A percentile compares a stretch with the other conserved stretches of the same genome.
These are phyloP conservation scores for Zopfia rhizophila DNA, from an alignment of 2,329 filamentous ascomycete species.

Conservation along the genomic window DNA sequence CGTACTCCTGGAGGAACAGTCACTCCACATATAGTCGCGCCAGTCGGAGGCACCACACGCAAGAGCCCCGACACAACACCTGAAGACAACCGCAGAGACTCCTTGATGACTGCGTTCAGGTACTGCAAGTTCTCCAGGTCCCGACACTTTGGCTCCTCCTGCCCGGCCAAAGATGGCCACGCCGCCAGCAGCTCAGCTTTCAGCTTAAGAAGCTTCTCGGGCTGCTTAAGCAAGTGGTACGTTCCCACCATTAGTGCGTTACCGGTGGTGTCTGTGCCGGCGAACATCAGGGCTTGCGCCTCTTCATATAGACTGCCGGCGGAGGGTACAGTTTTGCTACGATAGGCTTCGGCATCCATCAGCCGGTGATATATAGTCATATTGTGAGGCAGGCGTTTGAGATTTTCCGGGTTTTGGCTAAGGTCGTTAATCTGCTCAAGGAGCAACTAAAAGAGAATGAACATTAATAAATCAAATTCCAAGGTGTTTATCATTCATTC, in stretches of 20 bases:
- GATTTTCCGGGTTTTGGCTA: constrained; percentile 39
- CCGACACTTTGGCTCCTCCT: constrained; percentile 40
- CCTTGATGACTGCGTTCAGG: constrained; percentile 52
- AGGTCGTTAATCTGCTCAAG: constrained; percentile 44
- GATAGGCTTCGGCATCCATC: constrained; percentile 45
- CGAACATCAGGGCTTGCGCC: constrained; percentile 59
- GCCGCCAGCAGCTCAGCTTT: constrained; percentile 50
- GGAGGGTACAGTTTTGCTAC: constrained; percentile 43
- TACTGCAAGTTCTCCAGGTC: constrained; percentile 50
- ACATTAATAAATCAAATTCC: too few species aligned
- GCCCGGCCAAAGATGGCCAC: constrained; percentile 47
- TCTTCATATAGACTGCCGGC: constrained; percentile 55
- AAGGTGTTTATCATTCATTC: neutral
- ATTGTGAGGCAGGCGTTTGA: constrained; percentile 46
- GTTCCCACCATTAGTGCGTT: constrained; percentile 55
- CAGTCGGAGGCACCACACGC: constrained; percentile 34
- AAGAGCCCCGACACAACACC: constrained; percentile 43
- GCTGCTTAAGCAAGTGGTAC: constrained; percentile 53
- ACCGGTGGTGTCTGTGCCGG: constrained; percentile 58
- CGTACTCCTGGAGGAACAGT: constrained; percentile 34
- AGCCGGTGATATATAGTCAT: constrained; percentile 52
- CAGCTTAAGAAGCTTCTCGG: constrained; percentile 45
- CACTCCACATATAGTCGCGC: constrained; percentile 32
- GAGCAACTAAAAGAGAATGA: too few species aligned
- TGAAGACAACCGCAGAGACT: constrained; percentile 50